Evolutionary conservation across 148 eudicot genomes (phyloP), one percentile per base, ranked within the genome.

Genomic region (Vaccinium myrtillus): DNA sequence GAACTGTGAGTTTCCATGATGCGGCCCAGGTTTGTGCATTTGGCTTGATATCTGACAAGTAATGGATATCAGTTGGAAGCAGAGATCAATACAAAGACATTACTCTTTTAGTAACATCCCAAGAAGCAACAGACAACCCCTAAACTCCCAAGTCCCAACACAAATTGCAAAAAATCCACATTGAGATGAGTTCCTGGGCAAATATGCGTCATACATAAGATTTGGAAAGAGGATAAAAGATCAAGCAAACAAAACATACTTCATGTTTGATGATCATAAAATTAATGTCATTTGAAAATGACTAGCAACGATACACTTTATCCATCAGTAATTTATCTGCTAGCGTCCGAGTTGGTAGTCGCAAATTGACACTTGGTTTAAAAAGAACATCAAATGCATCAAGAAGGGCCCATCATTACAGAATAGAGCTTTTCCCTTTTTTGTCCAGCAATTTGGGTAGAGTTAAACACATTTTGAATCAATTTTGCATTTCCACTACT

Each of bases 1-100:
- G 93, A 93, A 54, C 93, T 93, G 86, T 97, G 93, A 78, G 87
- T 80, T 86, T 95, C 98, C 98, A 97, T 93, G 13, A 95, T 30
- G 2, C 92, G 91, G 5, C 99, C 99, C 91, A 97, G 82, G 88
- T 97, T 97, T 46, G 98, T 90, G 84, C 36, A 2, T 53, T 83
- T 86, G 54, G 96, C 87, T 73, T 94, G 88, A 27, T 90, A 70
- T 78, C 98, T 96, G 90, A 10, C 10, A 56, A 18, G 16, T 6
- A 69, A 21, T n/a, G 10, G 49, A 70, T 30, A 80, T 55, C 79
- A 78, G 71, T 75, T 77, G 30, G 75, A 39, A 5, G 65, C 70
- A 83, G 83, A 83, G 78, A 84, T 69, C 23, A 36, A 46, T 11
- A 61, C 32, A 6, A 39, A 75, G 27, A 15, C 11, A 6, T 13